These are phyloP conservation scores for Caloboletus firmus DNA, from an alignment of 1,284 basidiomycete species.

Conservation along the genomic window DNA sequence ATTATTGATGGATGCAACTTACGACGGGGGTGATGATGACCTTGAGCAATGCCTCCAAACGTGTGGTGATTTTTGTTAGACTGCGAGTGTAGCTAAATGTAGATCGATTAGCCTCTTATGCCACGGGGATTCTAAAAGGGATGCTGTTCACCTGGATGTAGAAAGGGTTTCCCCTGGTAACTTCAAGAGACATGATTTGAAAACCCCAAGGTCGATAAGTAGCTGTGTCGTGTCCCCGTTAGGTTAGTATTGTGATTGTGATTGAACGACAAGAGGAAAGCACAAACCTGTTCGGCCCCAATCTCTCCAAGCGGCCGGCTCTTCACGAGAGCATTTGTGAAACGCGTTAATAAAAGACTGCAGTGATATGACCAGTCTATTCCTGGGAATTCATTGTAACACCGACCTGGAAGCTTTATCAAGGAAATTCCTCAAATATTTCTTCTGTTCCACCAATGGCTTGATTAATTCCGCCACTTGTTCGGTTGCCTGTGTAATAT, in stretches of 20 bases:
- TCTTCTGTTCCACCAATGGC: conserved; percentile 86
- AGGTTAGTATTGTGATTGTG: conserved; percentile 8
- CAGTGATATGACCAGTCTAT: background rate
- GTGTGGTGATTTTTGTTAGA: conserved; percentile 76
- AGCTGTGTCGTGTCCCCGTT: conserved; percentile 51
- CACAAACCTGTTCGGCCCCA: conserved; percentile 85
- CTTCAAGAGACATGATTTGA: conserved; percentile 82
- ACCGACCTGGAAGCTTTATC: conserved; percentile 86
- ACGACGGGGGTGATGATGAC: conserved; percentile 90
- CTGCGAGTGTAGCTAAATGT: conserved; percentile 72
- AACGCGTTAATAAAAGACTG: conserved; percentile 80
- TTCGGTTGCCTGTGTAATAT: conserved; percentile 66
- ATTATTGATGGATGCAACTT: conserved; percentile 31
- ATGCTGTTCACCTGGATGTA: conserved; percentile 50
- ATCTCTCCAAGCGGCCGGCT: conserved; percentile 87
- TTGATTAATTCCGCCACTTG: conserved; percentile 66
- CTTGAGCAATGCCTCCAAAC: conserved; percentile 89
- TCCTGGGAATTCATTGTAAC: background rate
- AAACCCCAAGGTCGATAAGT: conserved; percentile 84
- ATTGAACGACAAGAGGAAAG: too few relatives aligned
- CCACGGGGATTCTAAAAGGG: conserved; percentile 1
- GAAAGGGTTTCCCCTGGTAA: conserved; percentile 71
- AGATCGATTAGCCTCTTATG: conserved; percentile 13
- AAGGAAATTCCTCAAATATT: conserved; percentile 86
- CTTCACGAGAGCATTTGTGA: conserved; percentile 84